Percentiles rank a stretch among this genome's conserved stretches.
Conservation (phyloP, 2,329 filamentous ascomycete species). For the Apiospora saccharicola region DNA sequence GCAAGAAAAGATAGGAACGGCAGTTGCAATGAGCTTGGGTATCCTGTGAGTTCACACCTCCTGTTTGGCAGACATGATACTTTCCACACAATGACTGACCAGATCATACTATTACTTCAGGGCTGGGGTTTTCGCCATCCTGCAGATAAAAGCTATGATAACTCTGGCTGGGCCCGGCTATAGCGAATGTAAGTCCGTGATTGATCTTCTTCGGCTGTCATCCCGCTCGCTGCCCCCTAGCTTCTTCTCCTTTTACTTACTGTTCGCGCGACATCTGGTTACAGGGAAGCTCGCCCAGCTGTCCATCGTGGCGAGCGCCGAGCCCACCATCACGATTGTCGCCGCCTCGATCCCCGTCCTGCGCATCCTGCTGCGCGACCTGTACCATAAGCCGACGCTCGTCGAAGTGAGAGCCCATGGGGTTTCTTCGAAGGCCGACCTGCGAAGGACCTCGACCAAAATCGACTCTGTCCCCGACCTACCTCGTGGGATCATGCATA, state of each 20-base stretch:
- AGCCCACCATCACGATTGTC: conserved; percentile 39
- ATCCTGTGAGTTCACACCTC: conserved; percentile 34
- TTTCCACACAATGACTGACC: not conserved
- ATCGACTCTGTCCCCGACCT: not conserved
- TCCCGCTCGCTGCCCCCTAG: not conserved
- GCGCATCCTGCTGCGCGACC: conserved; percentile 33
- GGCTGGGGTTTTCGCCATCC: not conserved
- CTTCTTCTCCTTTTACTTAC: not conserved
- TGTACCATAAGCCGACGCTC: not conserved
- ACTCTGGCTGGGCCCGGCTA: not conserved
- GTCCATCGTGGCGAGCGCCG: conserved; percentile 35
- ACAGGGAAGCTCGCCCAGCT: not conserved
- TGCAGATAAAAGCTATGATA: not conserved
- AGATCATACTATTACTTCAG: not conserved
- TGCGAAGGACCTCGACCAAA: not conserved
- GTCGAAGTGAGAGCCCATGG: not conserved
- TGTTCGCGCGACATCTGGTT: not conserved
- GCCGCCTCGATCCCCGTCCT: conserved; percentile 44
- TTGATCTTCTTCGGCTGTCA: not conserved
- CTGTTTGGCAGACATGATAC: not conserved
- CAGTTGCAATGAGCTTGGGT: conserved; percentile 41
- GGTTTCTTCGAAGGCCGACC: not conserved
- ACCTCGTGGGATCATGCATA: not conserved
- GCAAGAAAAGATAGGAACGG: conserved; percentile 40
- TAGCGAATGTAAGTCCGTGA: not conserved